Evolutionary conservation across 257 asterid species (phyloP).

Genomic region (Ophiorrhiza pumila): DNA sequence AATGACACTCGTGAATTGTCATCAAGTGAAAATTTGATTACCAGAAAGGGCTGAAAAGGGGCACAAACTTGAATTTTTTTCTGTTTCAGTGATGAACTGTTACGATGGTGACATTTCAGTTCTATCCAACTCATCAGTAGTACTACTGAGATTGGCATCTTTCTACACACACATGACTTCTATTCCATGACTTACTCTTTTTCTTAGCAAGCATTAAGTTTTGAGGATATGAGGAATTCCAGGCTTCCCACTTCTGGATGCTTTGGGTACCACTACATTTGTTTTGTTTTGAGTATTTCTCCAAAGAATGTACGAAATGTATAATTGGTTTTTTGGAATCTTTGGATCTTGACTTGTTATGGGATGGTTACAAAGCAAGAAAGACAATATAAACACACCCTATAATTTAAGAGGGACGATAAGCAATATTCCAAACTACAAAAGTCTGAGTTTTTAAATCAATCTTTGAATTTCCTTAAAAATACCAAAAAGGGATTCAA

Average conservation of each 20-base stretch:
- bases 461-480: too few species aligned
- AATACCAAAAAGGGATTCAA: too few species aligned
- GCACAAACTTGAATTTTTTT: constrained; percentile 32
- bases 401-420: background rate
- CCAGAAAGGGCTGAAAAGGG: constrained; percentile 14
- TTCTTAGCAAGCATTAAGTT: background rate
- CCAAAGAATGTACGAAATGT: background rate
- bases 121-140: constrained; percentile 31
- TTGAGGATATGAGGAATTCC: background rate
- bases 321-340: background rate
- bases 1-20: background rate
- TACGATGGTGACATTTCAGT: constrained; percentile 51
- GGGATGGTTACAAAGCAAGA: background rate
- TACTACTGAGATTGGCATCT: constrained; percentile 11
- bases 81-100: constrained; percentile 40
- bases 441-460: too few species aligned
- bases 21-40: constrained; percentile 3
- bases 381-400: background rate
- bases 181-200: too few species aligned
- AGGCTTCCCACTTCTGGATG: background rate
- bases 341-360: too few species aligned
- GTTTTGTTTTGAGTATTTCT: background rate
- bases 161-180: constrained; percentile 7
- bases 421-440: too few species aligned
- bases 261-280: background rate